These are phyloP conservation scores for Eucalyptus tenuipes DNA, from an alignment of 345 rosid species.

Conservation along the genomic window DNA sequence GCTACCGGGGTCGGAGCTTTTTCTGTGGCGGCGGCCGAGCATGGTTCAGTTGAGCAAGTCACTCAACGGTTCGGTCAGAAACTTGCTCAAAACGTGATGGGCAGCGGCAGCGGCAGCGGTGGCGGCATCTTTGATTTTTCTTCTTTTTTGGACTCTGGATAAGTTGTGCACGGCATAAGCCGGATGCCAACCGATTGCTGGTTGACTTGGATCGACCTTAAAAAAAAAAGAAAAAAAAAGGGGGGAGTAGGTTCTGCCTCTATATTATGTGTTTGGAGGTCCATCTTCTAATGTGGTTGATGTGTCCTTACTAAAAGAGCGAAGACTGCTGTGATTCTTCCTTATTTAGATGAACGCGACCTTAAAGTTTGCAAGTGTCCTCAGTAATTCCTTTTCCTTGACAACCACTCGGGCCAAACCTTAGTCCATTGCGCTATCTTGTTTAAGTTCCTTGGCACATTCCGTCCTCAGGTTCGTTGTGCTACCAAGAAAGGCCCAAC, in stretches of 20 bases:
- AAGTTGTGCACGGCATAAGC: not conserved
- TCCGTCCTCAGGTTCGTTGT: not conserved
- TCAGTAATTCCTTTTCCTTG: not conserved
- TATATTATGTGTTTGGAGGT: not conserved
- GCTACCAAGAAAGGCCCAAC: not conserved
- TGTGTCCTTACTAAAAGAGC: not conserved
- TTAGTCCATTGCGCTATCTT: not conserved
- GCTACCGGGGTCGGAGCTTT: not conserved
- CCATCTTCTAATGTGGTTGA: not conserved
- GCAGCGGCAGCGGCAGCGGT: fast-evolving
- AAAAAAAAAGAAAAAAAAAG: not conserved
- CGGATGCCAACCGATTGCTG: not conserved
- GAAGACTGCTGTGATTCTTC: not conserved
- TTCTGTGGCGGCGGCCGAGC: not conserved
- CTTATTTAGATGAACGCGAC: not conserved
- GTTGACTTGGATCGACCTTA: not conserved
- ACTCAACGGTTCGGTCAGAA: not conserved
- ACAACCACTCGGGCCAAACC: not conserved
- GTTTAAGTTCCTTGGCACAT: not conserved
- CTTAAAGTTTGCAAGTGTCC: not conserved
- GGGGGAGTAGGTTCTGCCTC: not conserved
- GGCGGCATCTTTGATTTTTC: not conserved
- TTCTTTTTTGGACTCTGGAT: not conserved
- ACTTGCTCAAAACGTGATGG: not conserved
- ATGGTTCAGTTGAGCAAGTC: not conserved